phyloP scores from a whole-genome alignment of 345 rosid genomes.

The Raphanus sativus region DNA sequence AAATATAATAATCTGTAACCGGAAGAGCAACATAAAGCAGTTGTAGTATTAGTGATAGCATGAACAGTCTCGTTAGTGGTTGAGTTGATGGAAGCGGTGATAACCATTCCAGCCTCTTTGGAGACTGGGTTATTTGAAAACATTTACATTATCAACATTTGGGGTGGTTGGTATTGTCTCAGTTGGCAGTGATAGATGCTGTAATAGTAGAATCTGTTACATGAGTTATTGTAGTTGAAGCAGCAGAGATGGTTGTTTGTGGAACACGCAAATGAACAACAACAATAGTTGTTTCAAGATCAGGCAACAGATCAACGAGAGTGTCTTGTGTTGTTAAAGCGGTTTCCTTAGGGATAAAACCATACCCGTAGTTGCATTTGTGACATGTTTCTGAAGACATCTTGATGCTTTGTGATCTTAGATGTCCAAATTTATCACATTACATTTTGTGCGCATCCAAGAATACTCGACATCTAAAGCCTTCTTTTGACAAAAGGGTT shows the following conservation, averaged over 20 bases:
- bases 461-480: no score
- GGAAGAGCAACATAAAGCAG: background rate
- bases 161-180: background rate
- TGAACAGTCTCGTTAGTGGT: background rate
- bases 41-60: background rate
- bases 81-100: background rate
- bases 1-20: background rate
- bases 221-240: background rate
- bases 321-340: background rate
- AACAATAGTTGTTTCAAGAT: background rate
- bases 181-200: background rate
- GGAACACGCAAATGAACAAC: background rate
- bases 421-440: no score
- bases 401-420: no score
- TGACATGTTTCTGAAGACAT: background rate
- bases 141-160: no score
- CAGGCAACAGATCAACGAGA: background rate
- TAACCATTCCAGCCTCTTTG: background rate
- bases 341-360: background rate
- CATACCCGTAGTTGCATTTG: background rate
- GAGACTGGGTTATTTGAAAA: background rate
- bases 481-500: background rate
- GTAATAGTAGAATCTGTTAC: background rate
- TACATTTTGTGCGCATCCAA: no score
- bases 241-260: background rate